A percentile compares a stretch with the other conserved stretches of the same genome.
These are phyloP conservation scores for Volvariella volvacea DNA, from an alignment of 1,284 basidiomycete genomes.

Conservation along the genomic window DNA sequence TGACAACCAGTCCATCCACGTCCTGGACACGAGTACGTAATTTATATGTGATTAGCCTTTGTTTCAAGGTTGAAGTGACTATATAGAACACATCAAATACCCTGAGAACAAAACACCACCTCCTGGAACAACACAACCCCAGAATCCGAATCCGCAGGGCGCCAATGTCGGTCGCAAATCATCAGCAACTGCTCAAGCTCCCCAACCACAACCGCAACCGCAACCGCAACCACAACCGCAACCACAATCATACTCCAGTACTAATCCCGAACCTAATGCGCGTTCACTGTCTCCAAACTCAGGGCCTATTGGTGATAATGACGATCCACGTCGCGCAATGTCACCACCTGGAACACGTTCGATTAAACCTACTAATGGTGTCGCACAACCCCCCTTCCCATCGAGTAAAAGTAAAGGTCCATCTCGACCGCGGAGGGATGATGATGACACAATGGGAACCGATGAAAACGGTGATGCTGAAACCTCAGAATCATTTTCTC, in stretches of 20 bases:
- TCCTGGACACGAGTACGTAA: constrained; percentile 90
- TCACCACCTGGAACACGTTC: constrained; percentile 44
- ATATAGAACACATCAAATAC: constrained; percentile 96
- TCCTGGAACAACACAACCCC: constrained; percentile 19
- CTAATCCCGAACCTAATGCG: constrained; percentile 24
- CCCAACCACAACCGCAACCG: constrained; percentile 14
- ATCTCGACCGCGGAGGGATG: constrained; percentile 57
- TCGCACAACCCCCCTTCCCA: constrained; percentile 19
- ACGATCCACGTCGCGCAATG: constrained; percentile 57
- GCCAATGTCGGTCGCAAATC: constrained; percentile 22
- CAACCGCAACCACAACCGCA: constrained; percentile 14
- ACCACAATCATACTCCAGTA: constrained; percentile 12
- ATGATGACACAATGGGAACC: constrained; percentile 49
- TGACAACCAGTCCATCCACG: constrained; percentile 80
- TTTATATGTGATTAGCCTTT: too few relatives aligned
- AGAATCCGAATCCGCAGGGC: constrained; percentile 16
- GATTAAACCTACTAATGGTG: constrained; percentile 39
- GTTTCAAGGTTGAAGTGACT: too few relatives aligned
- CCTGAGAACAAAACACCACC: constrained; percentile 58
- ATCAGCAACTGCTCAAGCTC: constrained; percentile 27
- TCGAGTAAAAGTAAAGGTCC: constrained; percentile 44
- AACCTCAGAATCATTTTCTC: constrained; percentile 32
- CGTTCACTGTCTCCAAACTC: constrained; percentile 54
- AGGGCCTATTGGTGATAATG: constrained; percentile 34
- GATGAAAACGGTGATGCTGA: constrained; percentile 47